Conservation (phyloP, 805 yeast genomes). For the Wickerhamomyces xylosicus region DNA sequence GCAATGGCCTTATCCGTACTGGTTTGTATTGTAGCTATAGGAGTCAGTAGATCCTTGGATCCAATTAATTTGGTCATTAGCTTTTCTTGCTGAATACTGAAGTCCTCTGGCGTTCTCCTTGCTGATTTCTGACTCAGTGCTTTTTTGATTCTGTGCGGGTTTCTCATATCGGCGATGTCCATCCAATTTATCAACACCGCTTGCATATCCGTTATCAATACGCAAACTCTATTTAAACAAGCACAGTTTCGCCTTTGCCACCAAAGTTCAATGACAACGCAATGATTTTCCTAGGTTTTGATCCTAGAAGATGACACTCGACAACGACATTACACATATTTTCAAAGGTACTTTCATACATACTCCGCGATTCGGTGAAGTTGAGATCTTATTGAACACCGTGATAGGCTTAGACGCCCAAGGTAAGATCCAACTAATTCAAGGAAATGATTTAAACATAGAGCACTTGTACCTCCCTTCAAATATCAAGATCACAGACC, state of each 20-base stretch:
- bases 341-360: slow-evolving; percentile 68
- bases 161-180: background rate
- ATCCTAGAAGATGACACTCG: background rate
- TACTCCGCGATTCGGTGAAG: slow-evolving; percentile 46
- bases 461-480: slow-evolving; percentile 1
- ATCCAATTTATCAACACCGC: background rate
- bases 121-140: background rate
- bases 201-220: no score
- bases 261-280: no score
- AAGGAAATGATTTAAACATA: slow-evolving; percentile 1
- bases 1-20: no score
- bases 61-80: no score
- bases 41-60: no score
- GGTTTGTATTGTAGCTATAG: no score
- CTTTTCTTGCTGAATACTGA: no score
- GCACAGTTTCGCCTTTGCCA: no score
- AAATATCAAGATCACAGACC: background rate
- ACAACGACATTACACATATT: slow-evolving; percentile 19
- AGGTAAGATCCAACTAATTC: slow-evolving; percentile 23
- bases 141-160: background rate
- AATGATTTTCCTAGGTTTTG: no score
- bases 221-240: no score
- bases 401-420: slow-evolving; percentile 50
- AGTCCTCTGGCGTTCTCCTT: background rate
- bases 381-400: slow-evolving; percentile 46